Evolutionary conservation across 345 rosid genomes (phyloP).

Genomic region (Salix caprea): DNA sequence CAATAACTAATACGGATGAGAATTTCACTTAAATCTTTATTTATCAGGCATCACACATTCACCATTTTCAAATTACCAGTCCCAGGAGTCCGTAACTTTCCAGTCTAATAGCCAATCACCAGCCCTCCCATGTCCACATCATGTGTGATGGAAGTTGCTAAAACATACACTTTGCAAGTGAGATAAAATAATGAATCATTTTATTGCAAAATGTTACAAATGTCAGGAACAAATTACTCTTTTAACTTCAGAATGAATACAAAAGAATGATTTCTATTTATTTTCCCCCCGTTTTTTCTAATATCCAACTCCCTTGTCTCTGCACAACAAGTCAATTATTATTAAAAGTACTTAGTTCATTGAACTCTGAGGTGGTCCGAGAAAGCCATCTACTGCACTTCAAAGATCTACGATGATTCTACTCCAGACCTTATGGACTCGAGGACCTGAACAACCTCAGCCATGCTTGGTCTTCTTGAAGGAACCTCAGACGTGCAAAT

Average conservation of each 20-base stretch:
- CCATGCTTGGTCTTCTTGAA: slow-evolving; percentile 90
- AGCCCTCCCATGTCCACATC: too few relatives aligned
- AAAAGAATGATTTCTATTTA: slow-evolving; percentile 41
- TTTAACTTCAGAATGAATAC: slow-evolving; percentile 31
- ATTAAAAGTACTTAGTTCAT: slow-evolving; percentile 8
- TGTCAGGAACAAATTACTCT: slow-evolving; percentile 21
- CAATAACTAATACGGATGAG: too few relatives aligned
- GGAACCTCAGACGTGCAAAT: slow-evolving; percentile 74
- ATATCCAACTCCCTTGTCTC: slow-evolving; percentile 17
- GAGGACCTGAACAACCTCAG: slow-evolving; percentile 93
- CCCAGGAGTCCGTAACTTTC: background rate
- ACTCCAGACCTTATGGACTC: slow-evolving; percentile 76
- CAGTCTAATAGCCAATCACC: background rate
- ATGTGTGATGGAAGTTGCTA: background rate
- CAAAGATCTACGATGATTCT: slow-evolving; percentile 37
- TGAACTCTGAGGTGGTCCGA: slow-evolving; percentile 9
- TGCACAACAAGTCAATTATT: slow-evolving; percentile 30
- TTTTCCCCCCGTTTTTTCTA: background rate
- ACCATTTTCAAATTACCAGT: background rate
- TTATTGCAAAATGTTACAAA: slow-evolving; percentile 37
- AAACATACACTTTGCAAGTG: background rate
- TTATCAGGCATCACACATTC: too few relatives aligned
- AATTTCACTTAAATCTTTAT: too few relatives aligned
- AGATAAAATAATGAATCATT: slow-evolving; percentile 28
- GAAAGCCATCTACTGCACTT: slow-evolving; percentile 8